Conservation (phyloP, 164 flowering plant genomes). For the Echeveria elegans region DNA sequence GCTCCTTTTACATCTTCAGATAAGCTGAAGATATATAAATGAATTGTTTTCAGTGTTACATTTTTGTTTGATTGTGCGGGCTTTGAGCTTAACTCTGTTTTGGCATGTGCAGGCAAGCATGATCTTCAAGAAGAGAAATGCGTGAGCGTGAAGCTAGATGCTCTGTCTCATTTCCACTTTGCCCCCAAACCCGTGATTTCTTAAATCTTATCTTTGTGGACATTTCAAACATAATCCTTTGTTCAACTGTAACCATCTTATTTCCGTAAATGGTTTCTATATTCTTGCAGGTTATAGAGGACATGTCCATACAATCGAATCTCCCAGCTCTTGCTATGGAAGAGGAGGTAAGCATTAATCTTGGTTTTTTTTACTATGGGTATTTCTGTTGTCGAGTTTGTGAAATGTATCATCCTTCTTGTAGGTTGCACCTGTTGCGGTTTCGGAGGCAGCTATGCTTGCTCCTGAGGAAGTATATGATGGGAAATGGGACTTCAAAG, state of each 20-base stretch:
- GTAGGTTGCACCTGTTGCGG: constrained; percentile 83
- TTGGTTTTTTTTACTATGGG: neutral
- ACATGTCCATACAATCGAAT: constrained; percentile 79
- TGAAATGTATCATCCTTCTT: constrained; percentile 9
- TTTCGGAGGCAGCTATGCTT: constrained; percentile 96
- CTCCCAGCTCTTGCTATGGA: constrained; percentile 96
- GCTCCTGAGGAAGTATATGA: constrained; percentile 96
- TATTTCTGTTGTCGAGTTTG: neutral
- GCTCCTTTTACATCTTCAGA: no score
- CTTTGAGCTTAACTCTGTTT: constrained; percentile 10
- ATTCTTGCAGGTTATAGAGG: constrained; percentile 66
- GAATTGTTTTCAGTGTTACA: neutral
- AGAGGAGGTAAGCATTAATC: constrained; percentile 73
- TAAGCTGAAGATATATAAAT: no score
- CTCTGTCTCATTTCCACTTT: constrained; percentile 91
- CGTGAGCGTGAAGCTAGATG: constrained; percentile 82
- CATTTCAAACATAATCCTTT: neutral
- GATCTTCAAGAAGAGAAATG: constrained; percentile 62
- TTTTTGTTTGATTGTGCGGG: neutral
- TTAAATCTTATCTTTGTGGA: neutral
- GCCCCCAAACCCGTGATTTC: constrained; percentile 84
- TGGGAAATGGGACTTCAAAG: constrained; percentile 90
- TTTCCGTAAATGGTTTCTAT: neutral
- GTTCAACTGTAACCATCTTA: neutral
- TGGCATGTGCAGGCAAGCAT: constrained; percentile 49